These are phyloP conservation scores for Escallonia herrerae DNA, from an alignment of 129 eudicot genomes.

Conservation along the genomic window DNA sequence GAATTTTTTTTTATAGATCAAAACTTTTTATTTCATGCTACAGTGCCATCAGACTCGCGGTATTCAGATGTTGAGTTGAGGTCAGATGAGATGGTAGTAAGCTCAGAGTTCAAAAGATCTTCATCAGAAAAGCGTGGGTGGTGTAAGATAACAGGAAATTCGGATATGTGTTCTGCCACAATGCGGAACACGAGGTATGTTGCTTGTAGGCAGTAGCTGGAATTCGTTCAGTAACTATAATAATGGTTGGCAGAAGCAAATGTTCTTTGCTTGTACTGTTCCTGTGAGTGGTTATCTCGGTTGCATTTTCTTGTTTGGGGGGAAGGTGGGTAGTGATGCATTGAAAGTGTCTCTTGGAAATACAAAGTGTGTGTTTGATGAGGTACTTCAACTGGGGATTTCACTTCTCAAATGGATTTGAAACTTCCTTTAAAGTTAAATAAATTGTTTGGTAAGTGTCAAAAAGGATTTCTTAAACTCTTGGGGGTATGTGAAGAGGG, in stretches of 20 bases:
- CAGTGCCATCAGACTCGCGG: conserved; percentile 63
- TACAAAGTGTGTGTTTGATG: neutral
- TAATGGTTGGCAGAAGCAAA: neutral
- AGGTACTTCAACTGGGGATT: neutral
- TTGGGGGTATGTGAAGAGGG: too few species aligned
- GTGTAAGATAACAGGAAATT: conserved; percentile 80
- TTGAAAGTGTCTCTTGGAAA: neutral
- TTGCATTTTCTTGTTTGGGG: too few species aligned
- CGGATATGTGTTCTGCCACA: conserved; percentile 59
- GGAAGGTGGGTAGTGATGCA: too few species aligned
- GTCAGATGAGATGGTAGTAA: conserved; percentile 45
- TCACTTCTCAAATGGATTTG: too few species aligned
- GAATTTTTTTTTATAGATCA: conserved; percentile 7
- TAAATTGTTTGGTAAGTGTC: too few species aligned
- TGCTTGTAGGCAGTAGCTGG: neutral
- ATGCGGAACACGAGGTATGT: conserved; percentile 64
- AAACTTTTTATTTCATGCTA: conserved; percentile 16
- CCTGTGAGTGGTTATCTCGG: too few species aligned
- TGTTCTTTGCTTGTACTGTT: neutral
- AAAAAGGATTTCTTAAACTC: too few species aligned
- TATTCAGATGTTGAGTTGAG: conserved; percentile 58
- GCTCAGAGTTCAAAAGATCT: conserved; percentile 40
- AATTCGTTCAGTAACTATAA: neutral
- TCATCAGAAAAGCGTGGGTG: conserved; percentile 53
- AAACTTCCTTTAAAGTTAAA: too few species aligned